Evolutionary conservation across 2,329 filamentous ascomycete species (phyloP), one percentile per base, ranked within the genome.

Genomic region (Erysiphe neolycopersici): DNA sequence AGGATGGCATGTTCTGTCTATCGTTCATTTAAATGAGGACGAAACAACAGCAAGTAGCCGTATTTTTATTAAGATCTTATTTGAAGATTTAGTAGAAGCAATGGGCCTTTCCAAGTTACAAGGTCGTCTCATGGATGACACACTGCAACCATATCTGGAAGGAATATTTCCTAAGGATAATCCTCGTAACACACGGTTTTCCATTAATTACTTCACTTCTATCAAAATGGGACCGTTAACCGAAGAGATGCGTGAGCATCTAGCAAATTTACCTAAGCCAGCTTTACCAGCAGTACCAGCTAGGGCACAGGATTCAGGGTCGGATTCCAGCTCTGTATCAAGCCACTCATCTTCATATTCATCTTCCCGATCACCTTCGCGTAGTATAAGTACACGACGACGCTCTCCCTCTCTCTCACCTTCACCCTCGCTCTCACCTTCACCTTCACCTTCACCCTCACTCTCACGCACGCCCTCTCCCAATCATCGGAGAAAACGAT

Each of bases 171-270:
- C 89, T 0, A 77, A 67, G 47, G 85, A 95, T 58, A 82, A 84
- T 54, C 73, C 84, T 19, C 76, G 81, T 56, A 89, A 94, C 60
- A 84, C 85, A 35, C 76, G 87, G 44, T 98, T 98, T 66, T 82
- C 85, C 42, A 93, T 98, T 74, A 98, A 98, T 62, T 98, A 94
- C 67, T 95, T 98, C 60, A 98, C 89, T 10, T 89, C 84, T 54
- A 92, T 98, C 54, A 84, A 85, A 46, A 91, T 98, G 80, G 89
- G 89, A 57, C 74, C 73, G 19, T 68, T 98, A 48, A 98, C 89
- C 1, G 89, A 98, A 57, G 80, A 84, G 51, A 92, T 94, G 83
- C 76, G 89, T 59, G 82, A 91, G 54, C 75, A 78, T 56, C 68
- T 98, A 45, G 79, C 85, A 58, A 93, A 84, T 55, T 73, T 91